A percentile compares a stretch with the other conserved stretches of the same genome.
phyloP scores from a whole-genome alignment of 2,329 filamentous ascomycete genomes.

The Exserohilum turcica region DNA sequence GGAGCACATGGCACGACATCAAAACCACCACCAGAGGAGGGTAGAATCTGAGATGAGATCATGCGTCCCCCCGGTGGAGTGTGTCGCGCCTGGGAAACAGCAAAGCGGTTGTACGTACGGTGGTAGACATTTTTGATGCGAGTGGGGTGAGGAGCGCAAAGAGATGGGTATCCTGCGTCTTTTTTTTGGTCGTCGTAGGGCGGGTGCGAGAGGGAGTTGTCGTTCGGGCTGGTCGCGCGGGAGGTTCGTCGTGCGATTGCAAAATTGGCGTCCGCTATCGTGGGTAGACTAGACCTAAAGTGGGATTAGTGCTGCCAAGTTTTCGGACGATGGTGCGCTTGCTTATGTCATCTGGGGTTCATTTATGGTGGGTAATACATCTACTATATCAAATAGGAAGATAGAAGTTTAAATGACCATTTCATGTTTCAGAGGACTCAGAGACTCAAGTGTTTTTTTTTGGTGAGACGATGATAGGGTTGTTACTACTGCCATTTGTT shows the following conservation, averaged over 20 bases:
- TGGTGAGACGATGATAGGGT: no score
- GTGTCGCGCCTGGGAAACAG: slow-evolving; percentile 68
- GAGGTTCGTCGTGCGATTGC: slow-evolving; percentile 6
- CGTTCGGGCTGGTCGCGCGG: slow-evolving; percentile 1
- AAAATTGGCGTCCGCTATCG: slow-evolving; percentile 13
- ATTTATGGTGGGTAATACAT: no score
- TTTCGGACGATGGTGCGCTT: background rate
- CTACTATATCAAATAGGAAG: no score
- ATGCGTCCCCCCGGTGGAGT: background rate
- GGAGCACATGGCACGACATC: slow-evolving; percentile 33
- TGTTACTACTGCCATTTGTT: no score
- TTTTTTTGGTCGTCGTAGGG: slow-evolving; percentile 25
- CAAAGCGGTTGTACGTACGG: slow-evolving; percentile 97
- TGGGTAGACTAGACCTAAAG: slow-evolving; percentile 7
- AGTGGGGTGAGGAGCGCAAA: slow-evolving; percentile 68
- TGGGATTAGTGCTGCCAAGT: slow-evolving; percentile 4
- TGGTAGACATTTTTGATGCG: slow-evolving; percentile 77
- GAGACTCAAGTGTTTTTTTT: no score
- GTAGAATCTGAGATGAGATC: no score
- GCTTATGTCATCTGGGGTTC: background rate
- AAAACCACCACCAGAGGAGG: no score
- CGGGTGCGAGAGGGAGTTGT: background rate
- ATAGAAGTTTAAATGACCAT: no score
- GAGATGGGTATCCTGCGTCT: slow-evolving; percentile 87
- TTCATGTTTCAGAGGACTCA: no score